Percentiles rank a stretch among this genome's conserved stretches.
These are phyloP conservation scores for Flaveria floridana DNA, from an alignment of 140 eudicot species.

Conservation along the genomic window DNA sequence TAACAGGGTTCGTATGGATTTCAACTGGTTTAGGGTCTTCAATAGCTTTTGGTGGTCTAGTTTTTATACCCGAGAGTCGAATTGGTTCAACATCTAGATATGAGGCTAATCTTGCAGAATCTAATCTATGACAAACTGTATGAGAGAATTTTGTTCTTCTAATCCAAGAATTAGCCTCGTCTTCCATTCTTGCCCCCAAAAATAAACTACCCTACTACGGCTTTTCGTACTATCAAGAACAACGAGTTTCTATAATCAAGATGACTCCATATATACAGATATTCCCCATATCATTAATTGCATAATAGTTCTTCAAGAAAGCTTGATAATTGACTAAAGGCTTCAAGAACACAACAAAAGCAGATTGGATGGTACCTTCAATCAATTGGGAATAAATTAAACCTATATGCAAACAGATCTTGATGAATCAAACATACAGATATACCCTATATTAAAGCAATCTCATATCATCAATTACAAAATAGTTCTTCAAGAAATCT, in stretches of 20 bases:
- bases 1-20: slow-evolving; percentile 47
- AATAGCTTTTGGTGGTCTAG: slow-evolving; percentile 41
- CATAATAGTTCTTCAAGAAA: slow-evolving; percentile 9
- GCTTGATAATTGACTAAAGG: slow-evolving; percentile 23
- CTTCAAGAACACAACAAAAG: slow-evolving; percentile 14
- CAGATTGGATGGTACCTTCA: too few relatives aligned
- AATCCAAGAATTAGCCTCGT: slow-evolving; percentile 81
- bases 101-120: slow-evolving; percentile 60
- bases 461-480: slow-evolving; percentile 10
- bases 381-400: slow-evolving; percentile 11
- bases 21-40: slow-evolving; percentile 33
- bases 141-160: slow-evolving; percentile 87
- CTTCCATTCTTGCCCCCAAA: slow-evolving; percentile 54
- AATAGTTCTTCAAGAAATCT: slow-evolving; percentile 12
- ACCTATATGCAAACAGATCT: neutral
- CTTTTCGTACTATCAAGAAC: slow-evolving; percentile 9
- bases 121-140: slow-evolving; percentile 75
- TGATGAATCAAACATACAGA: neutral
- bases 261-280: slow-evolving; percentile 23
- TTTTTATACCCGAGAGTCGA: slow-evolving; percentile 42
- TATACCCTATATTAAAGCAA: neutral
- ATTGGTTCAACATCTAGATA: slow-evolving; percentile 43
- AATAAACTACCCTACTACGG: slow-evolving; percentile 5
- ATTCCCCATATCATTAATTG: slow-evolving; percentile 25
- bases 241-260: slow-evolving; percentile 19